phyloP scores from a whole-genome alignment of 768 basidiomycete genomes.

The Tulasnella sp. region DNA sequence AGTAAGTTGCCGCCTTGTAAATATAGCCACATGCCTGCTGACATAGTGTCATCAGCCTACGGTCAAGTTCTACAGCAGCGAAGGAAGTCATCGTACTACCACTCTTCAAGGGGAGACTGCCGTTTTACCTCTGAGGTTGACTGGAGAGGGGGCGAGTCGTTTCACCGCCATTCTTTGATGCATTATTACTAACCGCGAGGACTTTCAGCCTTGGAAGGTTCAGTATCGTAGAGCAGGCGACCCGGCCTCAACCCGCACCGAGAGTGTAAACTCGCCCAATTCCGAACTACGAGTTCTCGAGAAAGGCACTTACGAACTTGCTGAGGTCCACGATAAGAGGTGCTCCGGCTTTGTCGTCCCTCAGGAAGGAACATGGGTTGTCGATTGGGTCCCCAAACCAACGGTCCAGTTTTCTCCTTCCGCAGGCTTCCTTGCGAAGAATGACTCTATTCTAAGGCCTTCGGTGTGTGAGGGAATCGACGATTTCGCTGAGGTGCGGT shows the following conservation, averaged over 20 bases:
- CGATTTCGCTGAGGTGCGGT: constrained; percentile 74
- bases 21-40: not conserved
- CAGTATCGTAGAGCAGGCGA: constrained; percentile 51
- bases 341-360: constrained; percentile 65
- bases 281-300: constrained; percentile 61
- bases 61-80: constrained; percentile 69
- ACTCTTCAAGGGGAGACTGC: constrained; percentile 67
- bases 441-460: constrained; percentile 63
- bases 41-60: constrained; percentile 50
- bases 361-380: constrained; percentile 52
- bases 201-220: constrained; percentile 72
- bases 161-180: not conserved
- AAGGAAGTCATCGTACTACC: constrained; percentile 44
- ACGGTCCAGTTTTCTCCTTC: constrained; percentile 48
- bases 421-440: constrained; percentile 40
- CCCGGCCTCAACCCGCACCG: constrained; percentile 33
- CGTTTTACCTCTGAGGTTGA: constrained; percentile 69
- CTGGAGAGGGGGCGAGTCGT: constrained; percentile 72
- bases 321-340: constrained; percentile 72
- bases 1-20: constrained; percentile 34
- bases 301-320: constrained; percentile 65
- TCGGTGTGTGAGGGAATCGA: constrained; percentile 74
- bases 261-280: constrained; percentile 50
- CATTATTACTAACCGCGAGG: not conserved
- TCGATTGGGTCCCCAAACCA: constrained; percentile 75